These are phyloP conservation scores for Posidonia oceanica DNA, from an alignment of 116 monocot genomes.

Conservation along the genomic window DNA sequence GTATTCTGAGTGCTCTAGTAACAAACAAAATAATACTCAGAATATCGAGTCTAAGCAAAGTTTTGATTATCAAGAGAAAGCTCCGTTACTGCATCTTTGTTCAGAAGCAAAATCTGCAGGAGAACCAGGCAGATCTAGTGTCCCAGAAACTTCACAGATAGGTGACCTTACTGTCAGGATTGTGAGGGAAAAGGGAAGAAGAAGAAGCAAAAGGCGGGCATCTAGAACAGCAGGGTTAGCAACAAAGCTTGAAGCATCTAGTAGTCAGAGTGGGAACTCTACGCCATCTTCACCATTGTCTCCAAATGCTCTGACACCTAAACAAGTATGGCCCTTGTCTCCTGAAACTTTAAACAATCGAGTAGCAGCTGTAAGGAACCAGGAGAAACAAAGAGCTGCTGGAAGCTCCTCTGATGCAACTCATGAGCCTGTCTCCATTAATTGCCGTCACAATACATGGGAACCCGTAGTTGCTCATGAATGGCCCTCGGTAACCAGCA, in stretches of 20 bases:
- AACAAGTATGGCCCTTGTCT: slow-evolving; percentile 18
- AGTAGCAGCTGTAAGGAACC: slow-evolving; percentile 6
- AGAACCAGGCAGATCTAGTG: slow-evolving; percentile 2
- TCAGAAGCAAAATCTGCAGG: slow-evolving; percentile 9
- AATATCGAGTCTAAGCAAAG: slow-evolving; percentile 6
- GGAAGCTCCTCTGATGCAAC: slow-evolving; percentile 6
- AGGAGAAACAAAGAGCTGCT: slow-evolving; percentile 8
- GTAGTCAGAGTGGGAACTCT: slow-evolving; percentile 88
- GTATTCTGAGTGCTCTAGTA: slow-evolving; percentile 11
- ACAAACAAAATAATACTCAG: slow-evolving; percentile 11
- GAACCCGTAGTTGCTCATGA: slow-evolving; percentile 1
- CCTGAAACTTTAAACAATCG: not conserved
- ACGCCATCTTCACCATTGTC: slow-evolving; percentile 83
- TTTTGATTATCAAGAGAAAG: slow-evolving; percentile 20
- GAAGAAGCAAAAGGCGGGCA: slow-evolving; percentile 44
- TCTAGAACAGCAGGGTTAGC: slow-evolving; percentile 22
- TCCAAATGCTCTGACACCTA: slow-evolving; percentile 32
- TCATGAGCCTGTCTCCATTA: slow-evolving; percentile 4
- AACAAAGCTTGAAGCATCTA: slow-evolving; percentile 52
- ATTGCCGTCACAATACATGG: slow-evolving; percentile 2
- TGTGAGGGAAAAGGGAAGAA: slow-evolving; percentile 44
- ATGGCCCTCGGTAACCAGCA: not conserved
- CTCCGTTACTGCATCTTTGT: slow-evolving; percentile 6
- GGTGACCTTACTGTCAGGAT: slow-evolving; percentile 40
- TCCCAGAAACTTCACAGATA: slow-evolving; percentile 19